phyloP scores from a whole-genome alignment of 306 rosid species.

The Corylus heterophylla region DNA sequence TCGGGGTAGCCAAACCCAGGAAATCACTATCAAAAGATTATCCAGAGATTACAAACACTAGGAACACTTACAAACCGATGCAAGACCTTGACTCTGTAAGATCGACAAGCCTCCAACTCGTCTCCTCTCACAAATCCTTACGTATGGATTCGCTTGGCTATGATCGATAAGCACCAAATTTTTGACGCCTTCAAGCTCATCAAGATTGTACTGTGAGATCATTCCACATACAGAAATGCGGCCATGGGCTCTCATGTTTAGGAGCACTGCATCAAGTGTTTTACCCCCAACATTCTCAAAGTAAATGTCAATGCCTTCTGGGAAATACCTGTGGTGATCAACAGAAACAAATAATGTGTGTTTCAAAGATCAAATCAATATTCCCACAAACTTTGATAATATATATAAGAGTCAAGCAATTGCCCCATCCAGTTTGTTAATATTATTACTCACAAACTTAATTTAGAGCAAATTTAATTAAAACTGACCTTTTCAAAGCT shows the following conservation, averaged over 20 bases:
- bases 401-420: no score
- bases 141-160: neutral
- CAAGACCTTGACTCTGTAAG: no score
- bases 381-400: no score
- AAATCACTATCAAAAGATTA: no score
- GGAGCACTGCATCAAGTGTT: neutral
- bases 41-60: no score
- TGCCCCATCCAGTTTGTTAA: no score
- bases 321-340: neutral
- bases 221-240: conserved; percentile 3
- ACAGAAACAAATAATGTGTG: neutral
- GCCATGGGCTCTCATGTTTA: neutral
- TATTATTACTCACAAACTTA: no score
- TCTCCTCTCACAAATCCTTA: neutral
- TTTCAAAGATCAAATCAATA: neutral
- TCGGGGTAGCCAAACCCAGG: no score
- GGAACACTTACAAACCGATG: no score
- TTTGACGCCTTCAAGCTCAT: conserved; percentile 2
- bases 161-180: neutral
- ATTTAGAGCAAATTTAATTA: no score
- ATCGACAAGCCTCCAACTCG: no score
- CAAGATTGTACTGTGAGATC: conserved; percentile 1
- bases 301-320: conserved; percentile 14
- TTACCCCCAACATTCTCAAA: conserved; percentile 10
- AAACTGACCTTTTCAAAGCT: neutral